Base-by-base conservation (phyloP, 345 rosid species). In the Streptanthus diversifolius region DNA sequence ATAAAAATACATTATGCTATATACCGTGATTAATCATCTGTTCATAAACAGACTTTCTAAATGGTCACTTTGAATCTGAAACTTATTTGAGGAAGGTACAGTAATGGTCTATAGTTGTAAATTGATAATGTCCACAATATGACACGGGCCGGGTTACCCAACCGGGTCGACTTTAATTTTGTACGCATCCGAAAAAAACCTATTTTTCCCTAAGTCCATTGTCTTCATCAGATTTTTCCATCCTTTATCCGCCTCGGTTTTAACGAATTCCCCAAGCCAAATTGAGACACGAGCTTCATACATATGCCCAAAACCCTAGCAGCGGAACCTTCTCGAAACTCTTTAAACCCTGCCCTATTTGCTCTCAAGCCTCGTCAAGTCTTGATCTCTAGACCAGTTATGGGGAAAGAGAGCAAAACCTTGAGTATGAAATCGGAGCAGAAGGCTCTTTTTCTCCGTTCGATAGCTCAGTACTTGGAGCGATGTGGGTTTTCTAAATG, bases 351-450 rank as follows among this genome's bases (percentile, higher is more conserved):
- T 43, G 56, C 69, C 0, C 61, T 83, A 40, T 5, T 83, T 39
- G 82, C 86, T 36, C 74, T 82, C 62, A 85, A 45, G 80, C 92
- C 91, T 78, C 90, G 91, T 66, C 90, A 83, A 68, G 74, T 86
- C 5, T 25, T 84, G 52, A 85, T 79, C 47, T 68, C 81, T 9
- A 72, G 63, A n/a, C 37, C 72, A 43, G 60, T 29, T 13, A 81
- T 80, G 86, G 73, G 33, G 21, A 57, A 67, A 45, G 43, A 72
- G 61, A 57, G 24, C 57, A 66, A 74, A 30, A 14, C 77, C 70
- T 67, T 8, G 18, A 18, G 7, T 48, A 67, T 81, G 24, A 68
- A 68, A 17, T 66, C 83, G 4, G 81, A 82, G 32, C 81, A 73
- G 68, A 85, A 75, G 54, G 14, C 58, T 63, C 72, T 81, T 39